A percentile compares a stretch with the other conserved stretches of the same genome.
Conservation (phyloP, 768 basidiomycete genomes). For the Gloeopeniophorella convolvens region DNA sequence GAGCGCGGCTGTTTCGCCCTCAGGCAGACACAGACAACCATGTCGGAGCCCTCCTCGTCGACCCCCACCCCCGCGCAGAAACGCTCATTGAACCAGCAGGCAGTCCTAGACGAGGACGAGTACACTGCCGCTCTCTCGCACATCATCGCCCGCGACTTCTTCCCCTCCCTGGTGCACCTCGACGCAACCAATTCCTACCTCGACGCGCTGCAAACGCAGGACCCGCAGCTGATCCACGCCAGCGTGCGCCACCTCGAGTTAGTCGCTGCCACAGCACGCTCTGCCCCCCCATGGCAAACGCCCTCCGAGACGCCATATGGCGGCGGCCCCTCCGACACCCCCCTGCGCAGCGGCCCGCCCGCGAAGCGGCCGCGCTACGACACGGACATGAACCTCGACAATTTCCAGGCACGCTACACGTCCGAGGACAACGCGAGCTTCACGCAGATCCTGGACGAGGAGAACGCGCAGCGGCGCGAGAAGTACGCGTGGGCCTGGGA, state of each 20-base stretch:
- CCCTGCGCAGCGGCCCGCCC: constrained; percentile 40
- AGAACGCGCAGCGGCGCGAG: constrained; percentile 77
- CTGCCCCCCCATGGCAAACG: constrained; percentile 31
- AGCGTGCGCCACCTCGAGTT: constrained; percentile 70
- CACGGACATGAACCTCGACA: constrained; percentile 62
- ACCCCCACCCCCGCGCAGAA: constrained; percentile 24
- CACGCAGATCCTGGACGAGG: constrained; percentile 83
- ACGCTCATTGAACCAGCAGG: constrained; percentile 65
- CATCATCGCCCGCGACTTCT: constrained; percentile 97
- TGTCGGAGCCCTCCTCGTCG: constrained; percentile 31
- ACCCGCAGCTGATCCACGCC: constrained; percentile 68
- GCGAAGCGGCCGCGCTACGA: constrained; percentile 57
- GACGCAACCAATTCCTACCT: constrained; percentile 87
- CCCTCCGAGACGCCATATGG: constrained; percentile 66
- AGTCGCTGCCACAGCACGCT: constrained; percentile 42
- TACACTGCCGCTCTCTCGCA: constrained; percentile 85
- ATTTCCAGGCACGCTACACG: constrained; percentile 87
- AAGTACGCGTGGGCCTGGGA: constrained; percentile 93
- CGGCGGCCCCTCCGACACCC: constrained; percentile 57
- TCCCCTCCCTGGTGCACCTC: constrained; percentile 85
- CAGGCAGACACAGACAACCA: constrained; percentile 25
- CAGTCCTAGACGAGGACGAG: constrained; percentile 85
- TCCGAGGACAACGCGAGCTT: constrained; percentile 98
- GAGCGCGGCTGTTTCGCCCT: constrained; percentile 9
- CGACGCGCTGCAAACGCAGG: constrained; percentile 67